Evolutionary conservation across 2,329 filamentous ascomycete species (phyloP).

Genomic region (Pestalotiopsis sp.): DNA sequence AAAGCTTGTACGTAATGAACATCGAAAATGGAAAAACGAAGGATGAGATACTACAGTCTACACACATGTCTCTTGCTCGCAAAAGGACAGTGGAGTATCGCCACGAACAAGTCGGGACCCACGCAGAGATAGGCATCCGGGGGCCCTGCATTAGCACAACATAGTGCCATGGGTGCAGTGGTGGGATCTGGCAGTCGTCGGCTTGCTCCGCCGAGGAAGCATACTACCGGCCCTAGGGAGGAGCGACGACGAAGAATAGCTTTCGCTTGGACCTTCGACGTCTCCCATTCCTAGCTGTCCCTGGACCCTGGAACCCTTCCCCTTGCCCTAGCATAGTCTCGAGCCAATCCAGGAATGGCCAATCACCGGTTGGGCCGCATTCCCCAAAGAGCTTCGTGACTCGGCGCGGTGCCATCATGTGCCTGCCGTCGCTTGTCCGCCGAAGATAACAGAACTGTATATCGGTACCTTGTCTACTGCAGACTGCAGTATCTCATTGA

Average conservation of each 20-base stretch:
- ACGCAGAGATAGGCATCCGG: not conserved
- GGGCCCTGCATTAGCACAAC: not conserved
- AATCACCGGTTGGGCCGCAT: not conserved
- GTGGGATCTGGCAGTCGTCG: not conserved
- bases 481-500: too few relatives aligned
- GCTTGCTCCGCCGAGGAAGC: not conserved
- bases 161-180: not conserved
- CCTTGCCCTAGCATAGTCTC: too few relatives aligned
- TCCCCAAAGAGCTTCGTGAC: not conserved
- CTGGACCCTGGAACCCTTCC: not conserved
- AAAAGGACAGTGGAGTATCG: not conserved
- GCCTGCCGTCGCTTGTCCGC: not conserved
- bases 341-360: not conserved
- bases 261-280: not conserved
- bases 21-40: not conserved
- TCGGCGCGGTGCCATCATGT: not conserved
- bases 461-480: too few relatives aligned
- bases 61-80: not conserved
- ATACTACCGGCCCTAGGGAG: not conserved
- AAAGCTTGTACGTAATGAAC: not conserved
- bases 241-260: not conserved
- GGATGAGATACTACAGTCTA: not conserved
- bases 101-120: not conserved
- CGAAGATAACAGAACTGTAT: not conserved
- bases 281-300: not conserved